Conservation (phyloP, 257 asterid genomes). For the Rubia yunnanensis region DNA sequence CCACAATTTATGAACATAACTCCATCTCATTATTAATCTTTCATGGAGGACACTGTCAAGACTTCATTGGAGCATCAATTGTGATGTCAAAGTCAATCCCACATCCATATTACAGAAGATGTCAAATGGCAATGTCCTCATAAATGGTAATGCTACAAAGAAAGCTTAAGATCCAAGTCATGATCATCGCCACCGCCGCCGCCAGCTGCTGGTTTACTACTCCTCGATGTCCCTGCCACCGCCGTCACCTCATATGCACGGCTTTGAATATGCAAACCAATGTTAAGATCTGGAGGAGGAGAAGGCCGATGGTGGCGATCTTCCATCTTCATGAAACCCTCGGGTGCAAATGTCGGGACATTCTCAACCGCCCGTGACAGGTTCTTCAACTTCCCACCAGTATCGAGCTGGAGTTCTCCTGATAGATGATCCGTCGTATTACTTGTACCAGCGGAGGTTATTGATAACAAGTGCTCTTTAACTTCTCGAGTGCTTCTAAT, state of each 20-base stretch:
- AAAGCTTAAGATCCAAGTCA: constrained; percentile 34
- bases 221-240: constrained; percentile 9
- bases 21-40: no score
- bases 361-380: constrained; percentile 5
- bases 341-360: constrained; percentile 16
- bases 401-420: neutral
- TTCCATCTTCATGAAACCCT: constrained; percentile 22
- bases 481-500: constrained; percentile 18
- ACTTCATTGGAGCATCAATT: no score
- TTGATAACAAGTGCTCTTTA: constrained; percentile 11
- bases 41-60: no score
- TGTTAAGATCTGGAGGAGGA: neutral
- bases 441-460: constrained; percentile 3
- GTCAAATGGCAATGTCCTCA: neutral
- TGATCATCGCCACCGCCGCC: constrained; percentile 1
- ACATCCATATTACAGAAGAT: no score
- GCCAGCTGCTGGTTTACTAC: constrained; percentile 3
- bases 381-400: no score
- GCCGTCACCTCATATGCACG: neutral
- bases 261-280: neutral
- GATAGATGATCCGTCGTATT: no score
- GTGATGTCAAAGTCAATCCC: no score
- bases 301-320: neutral
- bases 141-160: constrained; percentile 11
- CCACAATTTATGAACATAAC: no score